Evolutionary conservation across 2,329 filamentous ascomycete genomes (phyloP).

Genomic region (Tolypocladium sp.): DNA sequence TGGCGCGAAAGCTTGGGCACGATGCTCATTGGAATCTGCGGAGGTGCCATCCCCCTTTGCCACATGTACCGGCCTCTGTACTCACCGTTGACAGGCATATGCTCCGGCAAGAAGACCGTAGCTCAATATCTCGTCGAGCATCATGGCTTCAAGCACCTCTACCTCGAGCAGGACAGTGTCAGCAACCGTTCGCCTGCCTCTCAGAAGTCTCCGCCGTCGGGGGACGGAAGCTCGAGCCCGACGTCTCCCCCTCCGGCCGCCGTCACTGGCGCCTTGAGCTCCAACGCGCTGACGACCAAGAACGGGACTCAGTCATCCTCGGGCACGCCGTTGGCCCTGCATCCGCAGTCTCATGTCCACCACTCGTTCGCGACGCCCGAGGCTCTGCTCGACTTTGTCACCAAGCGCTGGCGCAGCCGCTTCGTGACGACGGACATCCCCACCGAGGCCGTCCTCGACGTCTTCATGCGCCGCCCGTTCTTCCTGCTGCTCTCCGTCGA

Average conservation of each 20-base stretch:
- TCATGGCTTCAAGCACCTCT: conserved; percentile 70
- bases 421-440: conserved; percentile 84
- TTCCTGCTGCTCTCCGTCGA: conserved; percentile 90
- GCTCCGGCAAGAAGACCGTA: conserved; percentile 84
- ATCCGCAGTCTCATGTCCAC: conserved; percentile 6
- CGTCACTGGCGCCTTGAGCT: conserved; percentile 13
- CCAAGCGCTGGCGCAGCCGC: conserved; percentile 68
- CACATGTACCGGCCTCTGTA: background rate
- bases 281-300: conserved; percentile 16
- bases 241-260: conserved; percentile 5
- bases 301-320: conserved; percentile 14
- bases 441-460: conserved; percentile 63
- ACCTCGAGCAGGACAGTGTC: conserved; percentile 32
- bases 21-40: conserved; percentile 73
- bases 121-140: conserved; percentile 79
- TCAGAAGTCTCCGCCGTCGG: background rate
- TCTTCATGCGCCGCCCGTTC: conserved; percentile 72
- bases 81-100: conserved; percentile 56
- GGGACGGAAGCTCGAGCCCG: conserved; percentile 4
- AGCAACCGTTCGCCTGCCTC: background rate
- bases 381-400: conserved; percentile 74
- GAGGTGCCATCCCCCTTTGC: conserved; percentile 39
- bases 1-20: conserved; percentile 7
- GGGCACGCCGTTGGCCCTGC: conserved; percentile 15
- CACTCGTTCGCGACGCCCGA: conserved; percentile 52